Percentiles rank a stretch among this genome's conserved stretches.
phyloP scores from a whole-genome alignment of 2,329 filamentous ascomycete species.

The Ceratocystiopsis minuta region DNA sequence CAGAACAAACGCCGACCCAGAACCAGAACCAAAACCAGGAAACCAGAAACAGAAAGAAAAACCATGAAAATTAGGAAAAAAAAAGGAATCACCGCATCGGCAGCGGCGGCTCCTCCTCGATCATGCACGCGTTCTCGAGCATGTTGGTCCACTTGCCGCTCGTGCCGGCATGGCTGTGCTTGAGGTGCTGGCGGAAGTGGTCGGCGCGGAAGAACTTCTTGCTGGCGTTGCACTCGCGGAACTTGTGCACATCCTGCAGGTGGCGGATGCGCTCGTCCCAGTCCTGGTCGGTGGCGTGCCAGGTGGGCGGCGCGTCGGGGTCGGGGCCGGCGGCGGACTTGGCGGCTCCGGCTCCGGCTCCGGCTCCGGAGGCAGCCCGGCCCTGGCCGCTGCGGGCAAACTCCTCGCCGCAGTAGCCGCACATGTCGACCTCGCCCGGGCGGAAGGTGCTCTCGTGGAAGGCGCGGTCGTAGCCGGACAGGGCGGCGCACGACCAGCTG shows the following conservation, averaged over 20 bases:
- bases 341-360: constrained; percentile 21
- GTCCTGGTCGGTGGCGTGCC: constrained; percentile 54
- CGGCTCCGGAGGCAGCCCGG: too few species aligned
- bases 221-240: constrained; percentile 90
- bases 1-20: neutral
- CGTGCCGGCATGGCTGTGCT: constrained; percentile 89
- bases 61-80: neutral
- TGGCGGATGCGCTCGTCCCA: constrained; percentile 80
- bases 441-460: constrained; percentile 65
- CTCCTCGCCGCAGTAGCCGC: constrained; percentile 90
- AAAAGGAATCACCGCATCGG: constrained; percentile 15
- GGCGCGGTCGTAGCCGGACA: constrained; percentile 58
- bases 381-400: constrained; percentile 40
- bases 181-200: constrained; percentile 94
- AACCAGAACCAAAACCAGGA: neutral
- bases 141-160: constrained; percentile 99
- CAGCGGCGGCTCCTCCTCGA: constrained; percentile 56
- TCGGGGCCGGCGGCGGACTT: constrained; percentile 12
- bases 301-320: constrained; percentile 10
- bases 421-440: constrained; percentile 56
- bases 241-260: constrained; percentile 84
- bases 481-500: constrained; percentile 90
- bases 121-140: constrained; percentile 91
- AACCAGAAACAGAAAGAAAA: neutral
- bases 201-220: constrained; percentile 98